Base-by-base conservation (phyloP, 2,329 filamentous ascomycete genomes). In the Tricladium varicosporioides region DNA sequence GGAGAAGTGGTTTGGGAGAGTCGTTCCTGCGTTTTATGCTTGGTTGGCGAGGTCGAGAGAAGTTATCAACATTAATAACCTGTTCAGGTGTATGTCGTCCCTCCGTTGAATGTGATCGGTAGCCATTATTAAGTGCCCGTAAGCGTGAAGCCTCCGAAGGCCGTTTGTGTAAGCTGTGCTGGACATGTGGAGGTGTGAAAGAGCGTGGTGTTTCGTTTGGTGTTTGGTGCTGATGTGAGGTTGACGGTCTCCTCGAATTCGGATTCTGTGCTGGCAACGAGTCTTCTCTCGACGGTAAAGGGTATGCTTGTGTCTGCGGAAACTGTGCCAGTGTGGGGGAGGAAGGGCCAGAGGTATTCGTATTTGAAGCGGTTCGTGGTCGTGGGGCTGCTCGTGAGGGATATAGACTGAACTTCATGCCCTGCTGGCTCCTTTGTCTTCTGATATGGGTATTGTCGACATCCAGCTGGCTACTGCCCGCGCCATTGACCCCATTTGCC, bases 81-180 rank as follows among this genome's bases (percentile, higher is more conserved):
- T 4, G 43, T 22, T 69, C 68, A 13, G 67, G 63, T 2, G 62
- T 66, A 13, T 52, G 59, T 43, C 64, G 46, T 18, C 64, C 64
- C 22, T 67, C 65, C 2, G 62, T 56, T 11, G 64, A 65, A 19
- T 62, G 58, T 27, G 66, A 66, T 53, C 61, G 60, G 50, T 66
- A 64, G 9, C 65, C 65, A 63, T 69, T 69, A 58, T 70, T 68
- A 50, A 71, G 54, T 22, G 67, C 64, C 36, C 69, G 65, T 13
- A 71, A 59, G 31, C 68, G 58, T 11, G 67, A 69, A 13, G 68
- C 69, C 42, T 72, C 69, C 3, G 69, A 72, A 2, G 63, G 67
- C 33, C 61, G 64, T 48, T 66, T 62, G 43, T 63, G 65, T 9
- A 66, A 55, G 14, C 22, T 58, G 10, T 64, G 65, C 14, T 57